Conservation (phyloP, 164 flowering plant genomes). For the Umbilicus rupestris region DNA sequence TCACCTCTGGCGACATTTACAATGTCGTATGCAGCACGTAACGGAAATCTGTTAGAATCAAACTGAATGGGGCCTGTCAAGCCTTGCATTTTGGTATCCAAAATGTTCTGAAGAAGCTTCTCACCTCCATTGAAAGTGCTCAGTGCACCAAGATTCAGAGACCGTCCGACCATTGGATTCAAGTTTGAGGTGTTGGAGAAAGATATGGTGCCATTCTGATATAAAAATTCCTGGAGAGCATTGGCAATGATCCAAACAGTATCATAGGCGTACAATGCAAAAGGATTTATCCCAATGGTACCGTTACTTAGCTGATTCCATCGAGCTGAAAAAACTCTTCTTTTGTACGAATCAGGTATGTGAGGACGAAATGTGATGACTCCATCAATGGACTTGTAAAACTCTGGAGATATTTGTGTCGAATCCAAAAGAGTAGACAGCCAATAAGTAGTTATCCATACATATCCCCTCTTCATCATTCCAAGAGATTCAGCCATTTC, state of each 20-base stretch:
- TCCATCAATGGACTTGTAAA: slow-evolving; percentile 24
- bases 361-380: slow-evolving; percentile 47
- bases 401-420: slow-evolving; percentile 11
- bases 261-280: slow-evolving; percentile 62
- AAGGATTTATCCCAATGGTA: slow-evolving; percentile 34
- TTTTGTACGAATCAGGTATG: slow-evolving; percentile 39
- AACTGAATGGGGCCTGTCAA: slow-evolving; percentile 43
- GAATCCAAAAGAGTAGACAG: slow-evolving; percentile 44
- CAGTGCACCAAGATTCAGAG: slow-evolving; percentile 36
- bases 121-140: slow-evolving; percentile 47
- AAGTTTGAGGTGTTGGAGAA: slow-evolving; percentile 36
- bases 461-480: slow-evolving; percentile 44
- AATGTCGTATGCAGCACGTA: slow-evolving; percentile 39
- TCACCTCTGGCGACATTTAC: slow-evolving; percentile 34
- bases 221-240: slow-evolving; percentile 27
- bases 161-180: slow-evolving; percentile 12
- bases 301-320: slow-evolving; percentile 44
- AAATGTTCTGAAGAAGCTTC: slow-evolving; percentile 26
- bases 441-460: slow-evolving; percentile 60
- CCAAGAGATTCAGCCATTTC: slow-evolving; percentile 34
- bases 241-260: slow-evolving; percentile 49
- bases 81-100: slow-evolving; percentile 40
- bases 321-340: slow-evolving; percentile 26
- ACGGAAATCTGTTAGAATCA: slow-evolving; percentile 21
- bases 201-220: slow-evolving; percentile 32